Evolutionary conservation across 78 protist species (phyloP).

Genomic region (Goniomonas avonlea): DNA sequence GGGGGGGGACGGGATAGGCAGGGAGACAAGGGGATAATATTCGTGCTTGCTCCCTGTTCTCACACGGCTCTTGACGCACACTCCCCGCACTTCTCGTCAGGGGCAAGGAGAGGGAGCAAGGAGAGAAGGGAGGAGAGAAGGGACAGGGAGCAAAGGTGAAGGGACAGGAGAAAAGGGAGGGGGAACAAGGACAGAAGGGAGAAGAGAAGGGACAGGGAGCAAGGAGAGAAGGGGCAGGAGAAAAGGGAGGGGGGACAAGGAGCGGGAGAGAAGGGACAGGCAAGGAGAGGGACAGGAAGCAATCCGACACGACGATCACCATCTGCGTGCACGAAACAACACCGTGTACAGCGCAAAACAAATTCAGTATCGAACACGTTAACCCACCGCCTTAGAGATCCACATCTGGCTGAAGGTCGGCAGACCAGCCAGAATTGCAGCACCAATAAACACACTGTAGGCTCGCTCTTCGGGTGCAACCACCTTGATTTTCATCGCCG

Average conservation of each 20-base stretch:
- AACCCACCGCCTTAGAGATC: conserved; percentile 35
- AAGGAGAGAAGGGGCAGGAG: neutral
- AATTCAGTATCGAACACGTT: neutral
- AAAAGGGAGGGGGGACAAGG: no score
- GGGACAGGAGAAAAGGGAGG: neutral
- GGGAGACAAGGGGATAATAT: neutral
- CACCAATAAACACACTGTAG: conserved; percentile 95
- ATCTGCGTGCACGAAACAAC: neutral
- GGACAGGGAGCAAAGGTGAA: neutral
- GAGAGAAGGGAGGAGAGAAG: neutral
- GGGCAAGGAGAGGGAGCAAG: neutral
- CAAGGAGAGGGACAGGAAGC: no score
- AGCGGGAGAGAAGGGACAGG: no score
- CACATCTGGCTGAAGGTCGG: conserved; percentile 85
- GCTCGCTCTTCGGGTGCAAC: conserved; percentile 85
- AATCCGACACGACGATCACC: neutral
- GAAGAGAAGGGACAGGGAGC: neutral
- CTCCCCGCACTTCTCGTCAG: no score
- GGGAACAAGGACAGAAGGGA: neutral
- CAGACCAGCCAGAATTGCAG: conserved; percentile 79
- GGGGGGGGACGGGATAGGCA: neutral
- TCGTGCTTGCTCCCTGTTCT: no score
- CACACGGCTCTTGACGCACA: no score
- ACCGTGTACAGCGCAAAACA: neutral
- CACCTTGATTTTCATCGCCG: conserved; percentile 71